Base-by-base conservation (phyloP, 78 protist genomes). In the slime mould (Dictyostelium discoideum) region DNA sequence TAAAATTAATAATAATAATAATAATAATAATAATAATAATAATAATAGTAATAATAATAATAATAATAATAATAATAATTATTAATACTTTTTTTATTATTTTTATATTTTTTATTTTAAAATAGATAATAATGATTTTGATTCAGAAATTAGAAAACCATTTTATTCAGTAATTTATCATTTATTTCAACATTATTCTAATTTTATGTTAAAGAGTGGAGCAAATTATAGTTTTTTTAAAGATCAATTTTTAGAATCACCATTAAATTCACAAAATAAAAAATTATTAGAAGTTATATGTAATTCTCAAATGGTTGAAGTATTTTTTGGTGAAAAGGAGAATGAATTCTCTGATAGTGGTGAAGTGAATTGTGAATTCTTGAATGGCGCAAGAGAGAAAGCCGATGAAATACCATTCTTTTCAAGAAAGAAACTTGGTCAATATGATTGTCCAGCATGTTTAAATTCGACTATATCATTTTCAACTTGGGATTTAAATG, bases 101-200 rank as follows among this genome's bases (percentile, higher is more conserved):
- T 22, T 67, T n/a, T n/a, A n/a, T 48, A 48, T n/a, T 32, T 7
- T 3, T 11, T 9, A 11, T 14, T 8, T 3, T 79, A 20, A n/a
- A 20, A 32, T 14, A 90, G 94, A 90, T 82, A 69, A 80, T 22
- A 80, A 63, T 77, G 85, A 76, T 44, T 37, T 82, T 7, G 94
- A 90, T 50, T 18, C 18, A n/a, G 32, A 67, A 29, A 63, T 90
- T 72, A 80, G 94, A 82, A 90, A 90, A 72, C 94, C 94, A 24
- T 90, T 90, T 72, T 90, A 69, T 37, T 90, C 94, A 72, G 87
- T 90, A n/a, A 90, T 90, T 50, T 90, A 90, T 82, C 94, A 90
- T 37, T 46, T 90, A 54, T 90, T 90, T 90, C 63, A 90, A 90
- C 48, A 63, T 65, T 90, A 82, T 72, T 67, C 54, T 37, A 16